Evolutionary conservation across 129 eudicot species (phyloP), one percentile per base, ranked within the genome.

Genomic region (Scalesia atractyloides): DNA sequence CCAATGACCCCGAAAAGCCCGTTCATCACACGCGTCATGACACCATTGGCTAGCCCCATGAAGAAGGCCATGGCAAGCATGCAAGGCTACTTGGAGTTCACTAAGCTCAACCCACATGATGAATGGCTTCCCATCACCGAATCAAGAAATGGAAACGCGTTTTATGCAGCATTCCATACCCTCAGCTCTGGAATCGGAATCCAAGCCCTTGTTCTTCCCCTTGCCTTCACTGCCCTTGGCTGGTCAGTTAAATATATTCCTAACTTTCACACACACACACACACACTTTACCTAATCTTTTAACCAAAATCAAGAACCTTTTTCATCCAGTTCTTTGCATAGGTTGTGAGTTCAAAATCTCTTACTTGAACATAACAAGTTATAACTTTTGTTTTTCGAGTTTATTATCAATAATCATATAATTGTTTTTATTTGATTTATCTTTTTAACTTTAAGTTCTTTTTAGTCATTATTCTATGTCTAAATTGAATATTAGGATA

Each of bases 101-200:
- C 87, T 8, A 90, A 83, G 84, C 87, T 87, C 46, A 83, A 85
- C 72, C 96, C 91, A n/a, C 94, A 87, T 46, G 96, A 90, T 58
- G 85, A 86, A 63, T 90, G 96, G 96, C 94, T 90, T 36, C 96
- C 96, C 52, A 90, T 90, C 52, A 90, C 96, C 0, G 96, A 90
- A 75, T 87, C 96, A 11, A 80, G 96, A 34, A 87, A 85, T 13
- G 96, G 94, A 16, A 87, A 87, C 72, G 85, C 94, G 2, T 85
- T 83, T 50, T 90, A 87, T 33, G 93, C 96, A 1, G 96, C 96
- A 5, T 90, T 90, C 69, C 96, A 90, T 62, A 81, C 94, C 8
- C 87, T 90, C 12, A 78, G 87, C 82, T 90, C 96, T 4, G 96
- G 94, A 57, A 85, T 90, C 18, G 96, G 96, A 58, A 59, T 87